These are phyloP conservation scores for Alternaria triticimaculans DNA, from an alignment of 2,329 filamentous ascomycete species.

Conservation along the genomic window DNA sequence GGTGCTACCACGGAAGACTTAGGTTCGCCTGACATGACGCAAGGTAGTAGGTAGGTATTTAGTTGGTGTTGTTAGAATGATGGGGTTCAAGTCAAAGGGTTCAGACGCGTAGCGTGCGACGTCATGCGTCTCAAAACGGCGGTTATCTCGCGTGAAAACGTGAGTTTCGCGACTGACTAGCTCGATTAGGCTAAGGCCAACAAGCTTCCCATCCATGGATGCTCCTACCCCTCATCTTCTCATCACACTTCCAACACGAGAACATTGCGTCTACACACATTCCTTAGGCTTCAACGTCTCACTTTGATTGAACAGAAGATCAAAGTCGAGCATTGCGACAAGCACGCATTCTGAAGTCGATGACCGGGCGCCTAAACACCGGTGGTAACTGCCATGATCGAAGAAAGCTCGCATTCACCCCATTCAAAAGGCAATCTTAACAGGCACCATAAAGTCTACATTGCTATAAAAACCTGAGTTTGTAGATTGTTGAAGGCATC, in stretches of 20 bases:
- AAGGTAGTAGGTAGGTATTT: too few relatives aligned
- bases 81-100: background rate
- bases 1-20: background rate
- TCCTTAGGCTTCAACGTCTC: background rate
- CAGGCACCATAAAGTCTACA: too few relatives aligned
- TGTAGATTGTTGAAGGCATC: too few relatives aligned
- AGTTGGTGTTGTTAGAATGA: background rate
- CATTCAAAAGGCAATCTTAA: too few relatives aligned
- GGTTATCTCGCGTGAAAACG: slow-evolving; percentile 6
- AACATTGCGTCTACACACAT: background rate
- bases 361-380: too few relatives aligned
- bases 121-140: background rate
- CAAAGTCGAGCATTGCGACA: too few relatives aligned
- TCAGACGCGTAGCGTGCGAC: background rate
- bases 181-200: background rate
- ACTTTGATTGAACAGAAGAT: too few relatives aligned
- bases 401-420: background rate
- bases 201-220: background rate
- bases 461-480: too few relatives aligned
- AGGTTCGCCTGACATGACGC: slow-evolving; percentile 1
- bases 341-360: too few relatives aligned
- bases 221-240: background rate
- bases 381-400: background rate
- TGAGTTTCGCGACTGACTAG: background rate
- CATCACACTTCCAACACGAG: background rate